phyloP scores from a whole-genome alignment of 805 yeast species.

The Pichia manshurica region DNA sequence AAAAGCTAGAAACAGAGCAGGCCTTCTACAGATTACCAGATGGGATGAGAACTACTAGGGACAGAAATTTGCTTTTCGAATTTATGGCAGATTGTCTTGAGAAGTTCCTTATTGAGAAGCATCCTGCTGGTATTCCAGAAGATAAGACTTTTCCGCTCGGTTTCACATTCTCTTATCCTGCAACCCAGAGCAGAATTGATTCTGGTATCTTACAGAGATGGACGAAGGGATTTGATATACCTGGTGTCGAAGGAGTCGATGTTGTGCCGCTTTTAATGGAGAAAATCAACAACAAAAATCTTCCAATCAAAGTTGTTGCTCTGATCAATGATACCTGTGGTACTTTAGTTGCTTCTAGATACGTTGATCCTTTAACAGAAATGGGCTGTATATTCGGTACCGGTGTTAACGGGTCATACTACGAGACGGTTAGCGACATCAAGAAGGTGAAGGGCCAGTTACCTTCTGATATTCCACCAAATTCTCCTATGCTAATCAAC shows the following conservation, averaged over 20 bases:
- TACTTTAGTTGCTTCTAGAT: slow-evolving; percentile 92
- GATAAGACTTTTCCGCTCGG: slow-evolving; percentile 70
- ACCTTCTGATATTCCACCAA: slow-evolving; percentile 55
- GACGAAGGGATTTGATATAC: slow-evolving; percentile 98
- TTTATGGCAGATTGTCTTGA: slow-evolving; percentile 85
- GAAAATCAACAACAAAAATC: slow-evolving; percentile 56
- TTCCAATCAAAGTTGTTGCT: slow-evolving; percentile 88
- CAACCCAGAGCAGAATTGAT: slow-evolving; percentile 74
- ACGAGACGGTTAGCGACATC: slow-evolving; percentile 67
- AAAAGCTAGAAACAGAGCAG: slow-evolving; percentile 83
- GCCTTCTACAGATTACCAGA: slow-evolving; percentile 80
- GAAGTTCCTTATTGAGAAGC: slow-evolving; percentile 58
- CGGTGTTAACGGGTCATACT: slow-evolving; percentile 97
- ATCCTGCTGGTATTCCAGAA: slow-evolving; percentile 60
- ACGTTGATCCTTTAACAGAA: slow-evolving; percentile 83
- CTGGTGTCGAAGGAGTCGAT: slow-evolving; percentile 90
- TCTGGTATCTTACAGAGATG: slow-evolving; percentile 90
- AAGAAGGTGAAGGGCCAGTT: slow-evolving; percentile 79
- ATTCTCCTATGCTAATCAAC: slow-evolving; percentile 89
- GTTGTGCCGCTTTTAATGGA: slow-evolving; percentile 87
- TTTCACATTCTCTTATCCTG: slow-evolving; percentile 94
- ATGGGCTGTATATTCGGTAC: slow-evolving; percentile 98
- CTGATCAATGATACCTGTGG: slow-evolving; percentile 97
- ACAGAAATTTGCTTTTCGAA: slow-evolving; percentile 72
- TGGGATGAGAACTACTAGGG: slow-evolving; percentile 68